Percentiles rank a stretch among this genome's conserved stretches.
Evolutionary conservation across 2,329 filamentous ascomycete species (phyloP).

Genomic region (Zasmidium cellare): DNA sequence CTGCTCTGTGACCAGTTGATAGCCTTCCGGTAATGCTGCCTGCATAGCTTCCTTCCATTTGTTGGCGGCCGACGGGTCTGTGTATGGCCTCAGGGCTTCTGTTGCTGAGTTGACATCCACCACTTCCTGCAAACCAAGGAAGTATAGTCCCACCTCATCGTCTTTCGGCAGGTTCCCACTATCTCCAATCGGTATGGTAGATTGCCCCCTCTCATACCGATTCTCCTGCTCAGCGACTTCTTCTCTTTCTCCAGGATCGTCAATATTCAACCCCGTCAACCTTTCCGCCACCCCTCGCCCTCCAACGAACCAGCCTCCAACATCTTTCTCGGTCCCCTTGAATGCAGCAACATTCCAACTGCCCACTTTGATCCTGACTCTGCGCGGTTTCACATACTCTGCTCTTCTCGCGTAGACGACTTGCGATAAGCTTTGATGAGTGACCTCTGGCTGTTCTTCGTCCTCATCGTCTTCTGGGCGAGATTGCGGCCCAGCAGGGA

Average conservation of each 20-base stretch:
- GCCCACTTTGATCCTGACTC: slow-evolving; percentile 83
- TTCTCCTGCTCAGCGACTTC: slow-evolving; percentile 50
- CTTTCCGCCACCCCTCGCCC: slow-evolving; percentile 69
- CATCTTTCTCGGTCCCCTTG: slow-evolving; percentile 81
- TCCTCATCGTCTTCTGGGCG: slow-evolving; percentile 27
- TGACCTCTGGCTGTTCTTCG: slow-evolving; percentile 19
- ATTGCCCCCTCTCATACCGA: slow-evolving; percentile 42
- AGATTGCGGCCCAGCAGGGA: slow-evolving; percentile 34
- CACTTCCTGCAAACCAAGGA: slow-evolving; percentile 87
- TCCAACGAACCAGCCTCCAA: slow-evolving; percentile 83
- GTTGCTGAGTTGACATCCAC: slow-evolving; percentile 79
- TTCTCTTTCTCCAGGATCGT: slow-evolving; percentile 34
- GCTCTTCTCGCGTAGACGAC: slow-evolving; percentile 69
- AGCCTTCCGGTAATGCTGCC: slow-evolving; percentile 72
- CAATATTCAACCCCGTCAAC: slow-evolving; percentile 55
- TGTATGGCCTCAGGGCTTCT: slow-evolving; percentile 75
- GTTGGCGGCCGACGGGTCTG: slow-evolving; percentile 68
- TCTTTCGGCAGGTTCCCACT: slow-evolving; percentile 52
- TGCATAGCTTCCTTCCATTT: slow-evolving; percentile 81
- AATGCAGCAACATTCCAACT: slow-evolving; percentile 93
- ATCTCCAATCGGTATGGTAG: slow-evolving; percentile 49
- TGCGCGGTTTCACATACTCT: slow-evolving; percentile 76
- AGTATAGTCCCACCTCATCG: slow-evolving; percentile 82
- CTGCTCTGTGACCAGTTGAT: slow-evolving; percentile 73
- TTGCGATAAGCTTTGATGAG: slow-evolving; percentile 46